Evolutionary conservation across 371 early-diverging fungal species (phyloP).

Genomic region (Circinella minor): DNA sequence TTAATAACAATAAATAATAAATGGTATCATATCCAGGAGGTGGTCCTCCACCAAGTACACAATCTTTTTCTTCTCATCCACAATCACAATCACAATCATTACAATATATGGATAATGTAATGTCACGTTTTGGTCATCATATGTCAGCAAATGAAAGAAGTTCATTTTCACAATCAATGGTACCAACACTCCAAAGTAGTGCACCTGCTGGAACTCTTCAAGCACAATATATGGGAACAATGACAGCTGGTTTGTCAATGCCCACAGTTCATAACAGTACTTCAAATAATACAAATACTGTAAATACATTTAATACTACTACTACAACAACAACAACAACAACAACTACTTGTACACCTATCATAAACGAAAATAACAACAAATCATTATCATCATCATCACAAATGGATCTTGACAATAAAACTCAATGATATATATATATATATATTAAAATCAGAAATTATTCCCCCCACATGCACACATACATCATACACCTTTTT

Average conservation of each 20-base stretch:
- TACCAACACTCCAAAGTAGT: conserved; percentile 17
- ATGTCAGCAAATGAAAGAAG: conserved; percentile 15
- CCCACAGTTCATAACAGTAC: background rate
- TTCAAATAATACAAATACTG: background rate
- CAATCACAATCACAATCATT: conserved; percentile 1
- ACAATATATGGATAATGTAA: conserved; percentile 20
- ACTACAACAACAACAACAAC: background rate
- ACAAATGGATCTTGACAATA: background rate
- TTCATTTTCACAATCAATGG: conserved; percentile 20
- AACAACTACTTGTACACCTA: background rate
- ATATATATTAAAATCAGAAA: too few relatives aligned
- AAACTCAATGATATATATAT: background rate
- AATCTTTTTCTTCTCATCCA: background rate
- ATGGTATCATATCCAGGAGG: background rate
- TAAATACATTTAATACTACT: background rate
- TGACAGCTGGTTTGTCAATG: conserved; percentile 12
- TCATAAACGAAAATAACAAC: background rate
- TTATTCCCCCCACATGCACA: background rate
- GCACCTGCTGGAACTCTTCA: conserved; percentile 1
- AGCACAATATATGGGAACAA: background rate
- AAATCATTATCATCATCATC: background rate
- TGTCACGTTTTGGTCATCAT: conserved; percentile 20
- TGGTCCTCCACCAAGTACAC: background rate
- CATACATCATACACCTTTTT: too few relatives aligned
- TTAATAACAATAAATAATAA: background rate